Percentiles rank a stretch among this genome's conserved stretches.
phyloP scores from a whole-genome alignment of 2,329 filamentous ascomycete genomes.

The Sarocladium brachiariae region DNA sequence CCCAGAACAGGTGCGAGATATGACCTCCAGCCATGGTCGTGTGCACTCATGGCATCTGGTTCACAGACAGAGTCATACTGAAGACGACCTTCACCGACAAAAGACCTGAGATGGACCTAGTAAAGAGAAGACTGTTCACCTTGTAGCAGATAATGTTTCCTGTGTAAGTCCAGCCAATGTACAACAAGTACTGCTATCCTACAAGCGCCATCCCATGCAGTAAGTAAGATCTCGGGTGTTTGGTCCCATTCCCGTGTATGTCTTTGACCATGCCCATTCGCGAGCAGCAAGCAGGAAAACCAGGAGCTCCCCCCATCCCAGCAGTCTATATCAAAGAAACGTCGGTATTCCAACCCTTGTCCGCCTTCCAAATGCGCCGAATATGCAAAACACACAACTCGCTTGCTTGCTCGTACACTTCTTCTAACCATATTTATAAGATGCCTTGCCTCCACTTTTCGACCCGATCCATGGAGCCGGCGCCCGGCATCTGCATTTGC shows the following conservation, averaged over 20 bases:
- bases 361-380: slow-evolving; percentile 1
- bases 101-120: too few species aligned
- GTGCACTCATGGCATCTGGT: too few species aligned
- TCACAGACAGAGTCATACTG: too few species aligned
- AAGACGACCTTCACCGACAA: too few species aligned
- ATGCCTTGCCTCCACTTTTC: slow-evolving; percentile 38
- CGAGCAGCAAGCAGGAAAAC: not conserved
- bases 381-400: slow-evolving; percentile 1
- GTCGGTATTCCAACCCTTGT: not conserved
- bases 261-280: not conserved
- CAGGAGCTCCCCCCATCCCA: not conserved
- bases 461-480: slow-evolving; percentile 27
- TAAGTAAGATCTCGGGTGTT: not conserved
- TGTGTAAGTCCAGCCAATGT: too few species aligned
- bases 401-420: not conserved
- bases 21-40: too few species aligned
- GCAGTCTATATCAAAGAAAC: not conserved
- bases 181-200: not conserved
- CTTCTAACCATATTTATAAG: not conserved
- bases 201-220: slow-evolving; percentile 2
- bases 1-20: too few species aligned
- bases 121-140: not conserved
- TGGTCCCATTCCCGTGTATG: slow-evolving; percentile 6
- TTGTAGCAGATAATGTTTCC: too few species aligned
- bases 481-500: slow-evolving; percentile 18